phyloP scores from a whole-genome alignment of 495 filamentous ascomycete genomes.

The Aspergillus bertholletiae region DNA sequence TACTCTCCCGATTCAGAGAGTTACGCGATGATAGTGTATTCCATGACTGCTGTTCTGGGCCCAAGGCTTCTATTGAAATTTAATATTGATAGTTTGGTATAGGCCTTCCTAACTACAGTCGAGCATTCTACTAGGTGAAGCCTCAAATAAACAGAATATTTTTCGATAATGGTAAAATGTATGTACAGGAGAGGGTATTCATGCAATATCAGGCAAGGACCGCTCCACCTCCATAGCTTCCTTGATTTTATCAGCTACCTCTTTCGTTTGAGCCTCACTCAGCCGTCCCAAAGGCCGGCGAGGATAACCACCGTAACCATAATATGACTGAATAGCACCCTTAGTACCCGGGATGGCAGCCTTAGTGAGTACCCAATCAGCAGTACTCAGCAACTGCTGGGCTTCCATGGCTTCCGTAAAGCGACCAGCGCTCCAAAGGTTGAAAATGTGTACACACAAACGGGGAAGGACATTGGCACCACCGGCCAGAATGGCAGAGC shows the following conservation, averaged over 20 bases:
- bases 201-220: slow-evolving; percentile 38
- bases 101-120: too few species aligned
- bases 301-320: slow-evolving; percentile 79
- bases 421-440: slow-evolving; percentile 69
- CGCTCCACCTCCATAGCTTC: slow-evolving; percentile 68
- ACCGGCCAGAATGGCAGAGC: slow-evolving; percentile 81
- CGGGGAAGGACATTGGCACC: slow-evolving; percentile 85
- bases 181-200: slow-evolving; percentile 2
- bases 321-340: slow-evolving; percentile 76
- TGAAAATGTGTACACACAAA: slow-evolving; percentile 77
- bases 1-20: too few species aligned
- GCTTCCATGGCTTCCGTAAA: slow-evolving; percentile 69
- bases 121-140: too few species aligned
- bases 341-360: slow-evolving; percentile 84
- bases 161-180: too few species aligned
- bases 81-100: too few species aligned
- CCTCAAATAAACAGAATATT: too few species aligned
- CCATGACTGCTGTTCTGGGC: too few species aligned
- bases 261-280: slow-evolving; percentile 49
- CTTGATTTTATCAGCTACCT: slow-evolving; percentile 58
- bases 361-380: slow-evolving; percentile 86
- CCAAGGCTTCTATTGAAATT: too few species aligned
- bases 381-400: slow-evolving; percentile 67
- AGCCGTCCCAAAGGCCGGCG: slow-evolving; percentile 69
- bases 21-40: too few species aligned